Evolutionary conservation across 306 rosid genomes (phyloP), one percentile per base, ranked within the genome.

Genomic region (Vigna angularis): DNA sequence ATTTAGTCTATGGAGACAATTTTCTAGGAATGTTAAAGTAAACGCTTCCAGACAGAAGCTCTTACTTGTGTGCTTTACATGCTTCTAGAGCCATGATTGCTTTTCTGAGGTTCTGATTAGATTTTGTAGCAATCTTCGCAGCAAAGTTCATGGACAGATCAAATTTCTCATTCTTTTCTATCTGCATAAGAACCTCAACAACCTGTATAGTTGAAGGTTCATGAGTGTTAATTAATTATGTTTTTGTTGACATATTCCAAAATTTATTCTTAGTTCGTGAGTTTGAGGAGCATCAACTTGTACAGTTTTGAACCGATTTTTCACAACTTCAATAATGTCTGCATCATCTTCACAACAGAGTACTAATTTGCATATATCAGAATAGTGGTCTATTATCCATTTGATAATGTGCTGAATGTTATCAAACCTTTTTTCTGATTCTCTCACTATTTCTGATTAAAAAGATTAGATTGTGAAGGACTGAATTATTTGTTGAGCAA

Each of bases 71-170:
- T 83, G 90, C 93, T 85, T 77, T 92, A 92, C 94, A 90, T 71
- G 94, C 94, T 89, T 92, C 98, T 58, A 94, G 96, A 40, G 93
- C 93, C 97, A 90, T 88, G 79, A 90, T 90, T 81, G 98, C 97
- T 83, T 80, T 83, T 73, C 97, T 92, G 72, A 94, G 84, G 74
- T 90, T 90, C 76, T 92, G 96, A 83, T 87, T 90, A 50, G 95
- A 89, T 70, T 90, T 89, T 38, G 84, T 66, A 38, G 96, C 96
- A 84, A 94, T 90, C 76, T 83, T 90, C 36, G 85, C 80, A 18
- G 98, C 96, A 78, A 94, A 90, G 67, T 49, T 91, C 85, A 66
- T 79, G 47, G 97, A 52, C 17, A 94, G 82, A 74, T 90, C 96
- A 82, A 94, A 81, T 15, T 85, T 89, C 76, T 92, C 96, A 72